Evolutionary conservation across 1,284 basidiomycete genomes (phyloP).

Genomic region (Ganoderma lucidum): DNA sequence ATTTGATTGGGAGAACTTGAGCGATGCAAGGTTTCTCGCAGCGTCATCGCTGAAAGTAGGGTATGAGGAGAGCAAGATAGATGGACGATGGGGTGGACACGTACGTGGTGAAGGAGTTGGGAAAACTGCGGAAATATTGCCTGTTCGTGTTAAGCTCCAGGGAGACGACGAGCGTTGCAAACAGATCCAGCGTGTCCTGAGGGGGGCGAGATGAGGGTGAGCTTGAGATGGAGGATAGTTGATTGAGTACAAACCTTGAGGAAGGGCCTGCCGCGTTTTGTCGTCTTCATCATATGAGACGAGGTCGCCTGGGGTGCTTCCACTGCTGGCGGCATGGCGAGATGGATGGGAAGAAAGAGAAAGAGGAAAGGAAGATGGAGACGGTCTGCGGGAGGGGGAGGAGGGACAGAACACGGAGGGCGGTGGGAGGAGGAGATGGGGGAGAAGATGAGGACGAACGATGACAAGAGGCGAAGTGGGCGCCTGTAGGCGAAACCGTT

Average conservation of each 20-base stretch:
- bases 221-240: conserved; percentile 15
- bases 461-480: conserved; percentile 34
- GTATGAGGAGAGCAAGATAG: conserved; percentile 29
- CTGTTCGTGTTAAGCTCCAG: conserved; percentile 90
- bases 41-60: conserved; percentile 85
- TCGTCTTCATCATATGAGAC: conserved; percentile 97
- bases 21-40: conserved; percentile 90
- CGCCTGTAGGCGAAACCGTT: conserved; percentile 35
- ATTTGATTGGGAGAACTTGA: conserved; percentile 99
- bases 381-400: conserved; percentile 25
- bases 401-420: conserved; percentile 29
- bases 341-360: conserved; percentile 30
- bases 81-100: conserved; percentile 43
- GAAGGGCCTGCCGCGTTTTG: conserved; percentile 92
- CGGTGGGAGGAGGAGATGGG: conserved; percentile 36
- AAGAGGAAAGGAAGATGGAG: conserved; percentile 24
- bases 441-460: conserved; percentile 38
- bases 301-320: conserved; percentile 54
- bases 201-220: conserved; percentile 20
- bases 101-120: conserved; percentile 96
- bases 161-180: conserved; percentile 96
- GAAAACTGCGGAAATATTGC: conserved; percentile 95
- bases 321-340: conserved; percentile 50
- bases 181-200: conserved; percentile 97
- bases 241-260: conserved; percentile 70